phyloP scores from a whole-genome alignment of 2,329 filamentous ascomycete genomes.

The Dactylonectria macrodidyma region DNA sequence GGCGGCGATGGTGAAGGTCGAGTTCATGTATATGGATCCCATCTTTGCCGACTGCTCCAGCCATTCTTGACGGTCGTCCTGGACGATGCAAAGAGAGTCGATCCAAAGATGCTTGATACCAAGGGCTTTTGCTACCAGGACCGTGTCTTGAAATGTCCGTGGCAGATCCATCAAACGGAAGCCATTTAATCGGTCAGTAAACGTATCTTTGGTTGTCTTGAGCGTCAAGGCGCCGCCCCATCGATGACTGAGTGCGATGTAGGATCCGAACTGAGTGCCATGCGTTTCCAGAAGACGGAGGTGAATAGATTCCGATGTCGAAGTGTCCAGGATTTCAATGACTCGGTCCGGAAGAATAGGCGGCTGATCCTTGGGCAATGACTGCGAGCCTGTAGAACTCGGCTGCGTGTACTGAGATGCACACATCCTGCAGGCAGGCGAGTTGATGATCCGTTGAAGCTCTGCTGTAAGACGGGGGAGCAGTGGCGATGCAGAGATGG shows the following conservation, averaged over 20 bases:
- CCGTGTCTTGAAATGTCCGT: neutral
- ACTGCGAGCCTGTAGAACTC: neutral
- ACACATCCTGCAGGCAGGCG: neutral
- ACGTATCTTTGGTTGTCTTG: neutral
- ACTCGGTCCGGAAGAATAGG: neutral
- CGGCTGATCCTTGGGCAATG: neutral
- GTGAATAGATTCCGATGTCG: neutral
- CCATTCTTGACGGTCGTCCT: neutral
- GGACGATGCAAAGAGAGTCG: neutral
- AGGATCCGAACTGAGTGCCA: neutral
- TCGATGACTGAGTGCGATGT: constrained; percentile 3
- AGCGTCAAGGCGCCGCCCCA: neutral
- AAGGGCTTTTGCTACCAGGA: neutral
- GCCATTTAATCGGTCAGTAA: neutral
- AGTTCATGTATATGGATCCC: neutral
- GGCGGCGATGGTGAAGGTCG: neutral
- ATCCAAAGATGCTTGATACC: neutral
- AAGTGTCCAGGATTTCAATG: neutral
- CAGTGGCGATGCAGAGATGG: neutral
- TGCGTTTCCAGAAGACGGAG: constrained; percentile 1
- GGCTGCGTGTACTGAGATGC: neutral
- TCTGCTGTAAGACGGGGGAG: neutral
- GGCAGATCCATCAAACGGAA: neutral
- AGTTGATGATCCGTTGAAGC: neutral
- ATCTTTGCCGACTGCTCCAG: neutral